Evolutionary conservation across 768 basidiomycete genomes (phyloP), one percentile per base, ranked within the genome.

Genomic region (Auricularia cornea): DNA sequence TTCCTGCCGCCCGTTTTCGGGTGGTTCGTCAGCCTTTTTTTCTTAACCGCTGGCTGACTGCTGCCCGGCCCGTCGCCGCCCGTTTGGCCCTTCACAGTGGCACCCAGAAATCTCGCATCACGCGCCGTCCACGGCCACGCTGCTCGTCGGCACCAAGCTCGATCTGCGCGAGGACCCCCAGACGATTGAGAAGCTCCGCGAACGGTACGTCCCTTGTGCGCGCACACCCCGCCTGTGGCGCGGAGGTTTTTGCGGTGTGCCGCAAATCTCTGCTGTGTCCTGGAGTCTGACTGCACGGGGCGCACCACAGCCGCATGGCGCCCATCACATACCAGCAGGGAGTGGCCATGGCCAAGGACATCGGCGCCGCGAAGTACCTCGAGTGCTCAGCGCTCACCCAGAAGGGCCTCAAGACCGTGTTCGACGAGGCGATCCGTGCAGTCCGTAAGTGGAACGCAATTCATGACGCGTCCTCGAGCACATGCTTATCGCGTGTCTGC

Each of bases 381-480:
- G 94, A 97, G 75, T 97, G 94, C 75, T 96, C 94, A 31, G 94
- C 95, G 35, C 79, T 96, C 71, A 98, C 96, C 57, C 97, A 98
- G 81, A 97, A 98, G 78, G 96, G 96, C 18, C 79, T 99, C 72
- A 99, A 99, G 85, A 95, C 90, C 64, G 97, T 99, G 52, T 99
- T 99, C 73, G 97, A 98, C 74, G 97, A 98, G 77, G 97, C 97
- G 51, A 98, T 99, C 70, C 86, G 97, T 62, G 93, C 94, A 62
- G 96, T 98, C 69, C 79, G 92, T 94, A 74, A 84, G 92, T 88
- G n/a, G 35, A 4, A 38, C 16, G 35, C 35, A 38, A 10, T 38
- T 14, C 35, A 8, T 14, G n/a, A 23, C 23, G 12, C 28, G 26
- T 60, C 14, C 31, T 12, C 31, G 11, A 14, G 11, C 30, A n/a